phyloP scores from a whole-genome alignment of 2,329 filamentous ascomycete species.

The Aspergillus melleus region DNA sequence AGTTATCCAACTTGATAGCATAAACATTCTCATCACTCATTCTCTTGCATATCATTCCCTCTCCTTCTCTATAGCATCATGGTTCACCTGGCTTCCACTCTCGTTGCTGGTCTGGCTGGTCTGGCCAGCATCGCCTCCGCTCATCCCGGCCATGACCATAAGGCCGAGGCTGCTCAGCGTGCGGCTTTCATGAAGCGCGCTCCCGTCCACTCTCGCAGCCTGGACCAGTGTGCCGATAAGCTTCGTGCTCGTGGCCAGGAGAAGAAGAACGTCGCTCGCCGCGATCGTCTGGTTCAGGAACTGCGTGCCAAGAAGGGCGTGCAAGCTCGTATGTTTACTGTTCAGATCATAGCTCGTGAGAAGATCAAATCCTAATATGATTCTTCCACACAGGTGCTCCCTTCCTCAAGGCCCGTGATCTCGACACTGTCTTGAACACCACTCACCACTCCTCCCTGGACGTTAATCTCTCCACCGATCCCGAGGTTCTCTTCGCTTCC shows the following conservation, averaged over 20 bases:
- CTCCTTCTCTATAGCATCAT: slow-evolving; percentile 8
- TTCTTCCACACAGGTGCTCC: slow-evolving; percentile 12
- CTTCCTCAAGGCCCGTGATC: slow-evolving; percentile 34
- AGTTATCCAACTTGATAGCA: not conserved
- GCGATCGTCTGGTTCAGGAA: slow-evolving; percentile 42
- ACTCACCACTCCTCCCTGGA: slow-evolving; percentile 41
- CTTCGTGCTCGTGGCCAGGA: slow-evolving; percentile 51
- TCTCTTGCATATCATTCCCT: not conserved
- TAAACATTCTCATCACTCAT: not conserved
- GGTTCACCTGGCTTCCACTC: slow-evolving; percentile 18
- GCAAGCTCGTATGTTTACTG: slow-evolving; percentile 20
- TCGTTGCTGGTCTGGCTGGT: slow-evolving; percentile 25
- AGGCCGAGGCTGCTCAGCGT: slow-evolving; percentile 52
- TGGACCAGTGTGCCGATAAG: slow-evolving; percentile 50
- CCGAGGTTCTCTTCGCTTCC: slow-evolving; percentile 30
- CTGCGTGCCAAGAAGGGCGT: slow-evolving; percentile 47
- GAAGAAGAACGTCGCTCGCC: slow-evolving; percentile 47
- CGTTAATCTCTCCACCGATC: slow-evolving; percentile 23
- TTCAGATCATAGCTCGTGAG: not conserved
- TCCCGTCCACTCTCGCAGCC: slow-evolving; percentile 41
- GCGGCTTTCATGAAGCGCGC: slow-evolving; percentile 45
- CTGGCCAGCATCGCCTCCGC: slow-evolving; percentile 34
- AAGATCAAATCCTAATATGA: not conserved
- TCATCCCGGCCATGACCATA: slow-evolving; percentile 53
- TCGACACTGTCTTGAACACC: slow-evolving; percentile 36